Evolutionary conservation across 352 stramenopile species (phyloP).

Genomic region (Peronospora farinosa): DNA sequence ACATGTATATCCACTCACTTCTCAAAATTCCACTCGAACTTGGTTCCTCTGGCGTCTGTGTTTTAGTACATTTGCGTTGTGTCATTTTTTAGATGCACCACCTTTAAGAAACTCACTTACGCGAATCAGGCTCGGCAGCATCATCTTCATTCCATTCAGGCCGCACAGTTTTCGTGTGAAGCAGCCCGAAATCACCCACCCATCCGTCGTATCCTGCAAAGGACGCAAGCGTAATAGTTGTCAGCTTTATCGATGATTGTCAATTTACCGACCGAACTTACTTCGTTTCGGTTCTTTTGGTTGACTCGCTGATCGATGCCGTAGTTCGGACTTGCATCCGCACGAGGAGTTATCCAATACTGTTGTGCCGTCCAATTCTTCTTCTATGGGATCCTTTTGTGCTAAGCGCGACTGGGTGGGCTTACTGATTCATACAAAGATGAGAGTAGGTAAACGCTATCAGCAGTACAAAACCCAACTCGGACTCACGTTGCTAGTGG

Average conservation of each 20-base stretch:
- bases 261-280: conserved; percentile 3
- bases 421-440: conserved; percentile 2
- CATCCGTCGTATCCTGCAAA: conserved; percentile 60
- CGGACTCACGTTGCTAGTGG: conserved; percentile 11
- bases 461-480: conserved; percentile 1
- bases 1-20: conserved; percentile 26
- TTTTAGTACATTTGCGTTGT: not conserved
- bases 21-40: conserved; percentile 65
- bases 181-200: conserved; percentile 65
- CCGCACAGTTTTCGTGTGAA: conserved; percentile 66
- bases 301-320: conserved; percentile 4
- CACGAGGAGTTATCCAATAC: conserved; percentile 46
- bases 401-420: not conserved
- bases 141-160: conserved; percentile 39
- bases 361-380: conserved; percentile 56
- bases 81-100: too few species aligned
- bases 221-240: conserved; percentile 1
- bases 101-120: conserved; percentile 9
- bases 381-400: conserved; percentile 38
- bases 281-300: conserved; percentile 25
- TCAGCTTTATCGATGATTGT: not conserved
- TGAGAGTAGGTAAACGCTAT: not conserved
- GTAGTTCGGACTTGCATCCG: conserved; percentile 31
- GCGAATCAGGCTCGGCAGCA: conserved; percentile 14
- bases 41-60: conserved; percentile 12